Evolutionary conservation across 257 asterid species (phyloP).

Genomic region (Galeopsis tetrahit): DNA sequence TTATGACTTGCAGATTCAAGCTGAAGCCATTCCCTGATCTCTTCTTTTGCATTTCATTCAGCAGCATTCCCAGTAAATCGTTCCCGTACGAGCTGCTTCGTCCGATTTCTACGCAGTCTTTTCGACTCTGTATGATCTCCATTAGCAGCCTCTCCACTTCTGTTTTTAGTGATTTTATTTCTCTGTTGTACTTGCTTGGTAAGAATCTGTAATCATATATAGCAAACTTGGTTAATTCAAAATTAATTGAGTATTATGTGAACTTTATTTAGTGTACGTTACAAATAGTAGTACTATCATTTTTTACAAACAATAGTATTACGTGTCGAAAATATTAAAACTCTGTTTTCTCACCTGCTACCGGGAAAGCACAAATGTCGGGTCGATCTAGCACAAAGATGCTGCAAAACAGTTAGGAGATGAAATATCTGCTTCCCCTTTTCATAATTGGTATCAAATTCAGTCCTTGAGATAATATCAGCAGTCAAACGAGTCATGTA

Average conservation of each 20-base stretch:
- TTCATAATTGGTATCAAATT: conserved; percentile 71
- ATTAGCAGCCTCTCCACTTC: conserved; percentile 81
- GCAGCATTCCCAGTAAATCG: conserved; percentile 75
- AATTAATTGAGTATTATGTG: too few species aligned
- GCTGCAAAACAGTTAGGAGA: conserved; percentile 59
- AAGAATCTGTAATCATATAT: conserved; percentile 54
- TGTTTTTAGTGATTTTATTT: conserved; percentile 69
- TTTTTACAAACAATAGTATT: too few species aligned
- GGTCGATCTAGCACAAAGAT: conserved; percentile 65
- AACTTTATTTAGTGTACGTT: too few species aligned
- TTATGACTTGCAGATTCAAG: conserved; percentile 70
- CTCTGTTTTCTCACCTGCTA: conserved; percentile 52
- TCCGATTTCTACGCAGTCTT: conserved; percentile 74
- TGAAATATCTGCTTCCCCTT: conserved; percentile 82
- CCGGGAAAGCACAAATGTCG: conserved; percentile 86
- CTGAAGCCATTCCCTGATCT: conserved; percentile 53
- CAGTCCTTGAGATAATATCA: conserved; percentile 84
- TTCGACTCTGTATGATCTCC: conserved; percentile 90
- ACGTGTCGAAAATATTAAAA: too few species aligned
- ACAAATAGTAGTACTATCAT: too few species aligned
- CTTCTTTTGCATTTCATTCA: conserved; percentile 78
- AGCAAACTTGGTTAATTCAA: too few species aligned
- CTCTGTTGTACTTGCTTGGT: conserved; percentile 90
- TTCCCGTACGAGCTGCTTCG: conserved; percentile 74
- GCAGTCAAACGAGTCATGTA: conserved; percentile 82